Conservation (phyloP, 2,329 filamentous ascomycete species). For the Colletotrichum endophyticum region DNA sequence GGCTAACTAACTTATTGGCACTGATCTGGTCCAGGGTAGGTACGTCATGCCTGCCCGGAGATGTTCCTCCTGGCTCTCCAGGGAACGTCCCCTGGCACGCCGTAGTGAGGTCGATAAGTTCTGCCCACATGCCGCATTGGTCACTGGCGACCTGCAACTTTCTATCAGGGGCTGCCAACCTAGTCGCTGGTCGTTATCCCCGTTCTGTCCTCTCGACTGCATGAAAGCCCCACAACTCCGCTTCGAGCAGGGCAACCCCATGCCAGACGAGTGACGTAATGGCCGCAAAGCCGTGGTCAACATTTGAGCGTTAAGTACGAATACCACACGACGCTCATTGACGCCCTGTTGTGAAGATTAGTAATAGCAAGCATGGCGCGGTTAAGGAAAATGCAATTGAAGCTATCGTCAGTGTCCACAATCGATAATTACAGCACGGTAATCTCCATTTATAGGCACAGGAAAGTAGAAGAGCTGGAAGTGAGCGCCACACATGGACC, state of each 20-base stretch:
- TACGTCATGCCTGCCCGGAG: background rate
- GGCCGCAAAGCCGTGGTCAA: background rate
- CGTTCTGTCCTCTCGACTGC: background rate
- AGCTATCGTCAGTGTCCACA: background rate
- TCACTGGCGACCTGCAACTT: background rate
- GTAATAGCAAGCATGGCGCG: background rate
- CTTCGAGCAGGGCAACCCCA: background rate
- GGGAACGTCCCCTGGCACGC: background rate
- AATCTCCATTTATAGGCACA: background rate
- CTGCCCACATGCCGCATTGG: background rate
- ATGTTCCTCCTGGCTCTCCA: background rate
- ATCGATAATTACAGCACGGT: background rate
- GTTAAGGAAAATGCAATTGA: background rate
- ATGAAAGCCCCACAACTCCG: background rate
- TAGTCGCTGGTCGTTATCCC: background rate
- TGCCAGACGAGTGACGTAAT: conserved; percentile 3
- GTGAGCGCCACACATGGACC: background rate
- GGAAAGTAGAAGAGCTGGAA: background rate
- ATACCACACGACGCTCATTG: background rate
- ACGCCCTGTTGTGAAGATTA: background rate
- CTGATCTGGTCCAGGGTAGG: background rate
- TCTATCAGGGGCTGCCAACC: background rate
- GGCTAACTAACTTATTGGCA: background rate
- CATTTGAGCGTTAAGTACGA: background rate
- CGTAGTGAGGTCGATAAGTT: background rate